phyloP scores from a whole-genome alignment of 768 basidiomycete genomes.

The Lentinula detonsa region DNA sequence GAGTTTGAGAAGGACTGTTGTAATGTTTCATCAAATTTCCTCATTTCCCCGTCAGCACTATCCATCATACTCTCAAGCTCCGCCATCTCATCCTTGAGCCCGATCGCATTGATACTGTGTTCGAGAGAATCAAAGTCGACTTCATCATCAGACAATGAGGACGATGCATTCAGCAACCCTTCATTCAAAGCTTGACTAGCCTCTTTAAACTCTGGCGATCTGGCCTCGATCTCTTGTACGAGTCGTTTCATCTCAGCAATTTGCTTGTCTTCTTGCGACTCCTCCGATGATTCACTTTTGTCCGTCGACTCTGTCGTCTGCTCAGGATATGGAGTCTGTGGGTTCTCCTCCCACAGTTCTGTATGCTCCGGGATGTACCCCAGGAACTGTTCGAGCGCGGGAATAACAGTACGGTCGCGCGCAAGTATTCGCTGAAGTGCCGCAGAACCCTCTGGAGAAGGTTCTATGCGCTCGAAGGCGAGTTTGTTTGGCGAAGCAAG shows the following conservation, averaged over 20 bases:
- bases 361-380: slow-evolving; percentile 22
- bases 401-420: slow-evolving; percentile 24
- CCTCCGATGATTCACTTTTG: neutral
- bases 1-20: neutral
- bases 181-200: slow-evolving; percentile 3
- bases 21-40: neutral
- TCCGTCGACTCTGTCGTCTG: neutral
- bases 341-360: neutral
- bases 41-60: neutral
- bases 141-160: neutral
- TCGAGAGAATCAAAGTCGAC: neutral
- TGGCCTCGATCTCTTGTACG: neutral
- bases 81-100: neutral
- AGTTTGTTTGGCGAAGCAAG: slow-evolving; percentile 15
- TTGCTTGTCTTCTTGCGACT: neutral
- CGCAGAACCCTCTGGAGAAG: slow-evolving; percentile 20
- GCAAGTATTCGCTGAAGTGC: slow-evolving; percentile 20
- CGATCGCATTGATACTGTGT: neutral
- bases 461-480: slow-evolving; percentile 10
- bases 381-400: slow-evolving; percentile 23
- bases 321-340: neutral
- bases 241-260: neutral
- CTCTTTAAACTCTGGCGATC: slow-evolving; percentile 4
- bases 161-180: neutral
- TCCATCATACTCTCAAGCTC: slow-evolving; percentile 3